Evolutionary conservation across 495 filamentous ascomycete species (phyloP), one percentile per base, ranked within the genome.

Genomic region (Hypomontagnella submonticulosa): DNA sequence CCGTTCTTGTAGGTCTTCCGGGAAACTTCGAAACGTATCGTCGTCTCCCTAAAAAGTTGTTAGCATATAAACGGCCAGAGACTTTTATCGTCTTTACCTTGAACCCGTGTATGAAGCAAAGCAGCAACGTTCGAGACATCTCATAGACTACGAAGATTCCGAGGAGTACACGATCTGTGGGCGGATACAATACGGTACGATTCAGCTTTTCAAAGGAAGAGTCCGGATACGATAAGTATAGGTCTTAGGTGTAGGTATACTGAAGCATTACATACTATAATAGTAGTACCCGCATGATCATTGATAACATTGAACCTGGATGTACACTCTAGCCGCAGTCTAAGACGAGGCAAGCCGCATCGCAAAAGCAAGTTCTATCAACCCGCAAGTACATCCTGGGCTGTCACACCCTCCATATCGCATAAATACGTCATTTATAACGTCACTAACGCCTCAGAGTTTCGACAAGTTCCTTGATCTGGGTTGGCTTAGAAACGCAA

Each of bases 71-170:
- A 11, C n/a, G 37, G 18, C 30, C 36, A 13, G 8, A 19, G 13
- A 11, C 13, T 23, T 34, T 44, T 4, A 30, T 44, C 38, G 4
- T 44, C 48, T 75, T 56, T 71, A 92, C 92, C 86, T 97, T 97
- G 81, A 97, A 98, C 10, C 94, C 94, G 70, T 98, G 94, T 41
- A 97, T 88, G 77, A 96, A 97, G 72, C 90, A 92, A 10, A 97
- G 82, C 0, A 97, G 78, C 7, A 97, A 76, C 11, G 91, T 96
- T 65, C 90, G 93, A 74, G 88, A 87, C 88, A 89, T 92, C 32
- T 67, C 72, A 11, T 51, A 33, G 4, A 1, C 37, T 6, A 12
- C 15, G 34, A 15, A 15, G 20, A 9, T 6, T 43, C 51, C 23
- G 3, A 27, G 6, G 23, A 27, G 6, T 3, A 27, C 23, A 27